Percentiles rank a stretch among this genome's conserved stretches.
Conservation (phyloP, 2,329 filamentous ascomycete species). For the Blumeria graminis region DNA sequence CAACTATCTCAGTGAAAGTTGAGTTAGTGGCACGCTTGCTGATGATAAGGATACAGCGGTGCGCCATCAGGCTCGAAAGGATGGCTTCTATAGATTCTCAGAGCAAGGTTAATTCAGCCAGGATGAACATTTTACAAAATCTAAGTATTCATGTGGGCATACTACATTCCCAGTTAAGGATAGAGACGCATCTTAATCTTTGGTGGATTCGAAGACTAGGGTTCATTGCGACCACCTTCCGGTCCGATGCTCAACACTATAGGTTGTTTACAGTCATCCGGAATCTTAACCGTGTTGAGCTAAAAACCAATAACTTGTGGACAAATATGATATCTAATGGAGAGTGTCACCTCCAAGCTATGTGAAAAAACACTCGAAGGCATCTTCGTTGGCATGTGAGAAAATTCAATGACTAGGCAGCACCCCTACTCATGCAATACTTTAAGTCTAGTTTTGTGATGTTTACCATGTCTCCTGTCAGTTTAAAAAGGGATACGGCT, state of each 20-base stretch:
- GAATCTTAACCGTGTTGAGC: neutral
- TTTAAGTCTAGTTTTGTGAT: too few relatives aligned
- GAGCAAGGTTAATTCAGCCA: neutral
- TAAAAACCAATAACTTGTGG: neutral
- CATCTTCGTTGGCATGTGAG: too few relatives aligned
- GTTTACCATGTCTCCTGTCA: too few relatives aligned
- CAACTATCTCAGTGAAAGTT: neutral
- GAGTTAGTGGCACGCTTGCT: neutral
- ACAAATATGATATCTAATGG: neutral
- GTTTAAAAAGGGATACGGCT: too few relatives aligned
- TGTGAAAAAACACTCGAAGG: too few relatives aligned
- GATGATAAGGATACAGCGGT: neutral
- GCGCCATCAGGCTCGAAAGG: neutral
- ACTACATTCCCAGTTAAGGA: neutral
- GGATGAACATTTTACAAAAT: neutral
- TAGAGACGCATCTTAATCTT: neutral
- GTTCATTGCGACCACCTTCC: neutral
- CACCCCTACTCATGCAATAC: too few relatives aligned
- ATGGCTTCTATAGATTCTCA: neutral
- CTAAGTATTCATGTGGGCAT: neutral
- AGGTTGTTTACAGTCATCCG: neutral
- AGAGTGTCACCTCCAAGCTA: neutral
- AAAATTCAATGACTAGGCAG: too few relatives aligned
- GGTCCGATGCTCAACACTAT: neutral
- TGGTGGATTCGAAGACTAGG: conserved; percentile 1